phyloP scores from a whole-genome alignment of 768 basidiomycete species.

The Inosperma sp. region DNA sequence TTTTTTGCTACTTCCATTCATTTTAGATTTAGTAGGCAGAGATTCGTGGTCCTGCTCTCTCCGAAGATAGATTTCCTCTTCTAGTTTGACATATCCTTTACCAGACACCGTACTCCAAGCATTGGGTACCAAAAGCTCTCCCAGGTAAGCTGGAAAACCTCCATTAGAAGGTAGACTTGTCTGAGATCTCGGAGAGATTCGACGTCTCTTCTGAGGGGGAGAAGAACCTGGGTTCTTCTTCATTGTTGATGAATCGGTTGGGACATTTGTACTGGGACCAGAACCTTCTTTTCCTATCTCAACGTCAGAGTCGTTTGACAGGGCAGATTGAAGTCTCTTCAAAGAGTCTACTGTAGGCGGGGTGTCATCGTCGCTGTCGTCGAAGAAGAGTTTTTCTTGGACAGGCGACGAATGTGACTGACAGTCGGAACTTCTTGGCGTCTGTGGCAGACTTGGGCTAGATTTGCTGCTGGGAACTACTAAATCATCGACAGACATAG shows the following conservation, averaged over 20 bases:
- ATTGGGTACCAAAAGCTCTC: constrained; percentile 63
- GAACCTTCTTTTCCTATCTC: constrained; percentile 21
- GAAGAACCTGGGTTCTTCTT: constrained; percentile 10
- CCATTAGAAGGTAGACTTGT: constrained; percentile 9
- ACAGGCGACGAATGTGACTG: constrained; percentile 21
- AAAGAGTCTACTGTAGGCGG: constrained; percentile 5
- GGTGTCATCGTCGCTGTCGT: constrained; percentile 34
- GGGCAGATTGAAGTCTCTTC: constrained; percentile 14
- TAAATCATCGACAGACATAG: constrained; percentile 7
- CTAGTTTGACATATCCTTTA: constrained; percentile 59
- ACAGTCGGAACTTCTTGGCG: constrained; percentile 22
- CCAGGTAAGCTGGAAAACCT: constrained; percentile 49
- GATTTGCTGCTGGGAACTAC: constrained; percentile 8
- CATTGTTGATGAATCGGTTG: constrained; percentile 4
- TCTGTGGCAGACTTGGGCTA: constrained; percentile 18
- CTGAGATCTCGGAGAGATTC: constrained; percentile 32
- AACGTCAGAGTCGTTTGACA: constrained; percentile 29
- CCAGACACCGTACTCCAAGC: constrained; percentile 80
- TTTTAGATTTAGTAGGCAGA: constrained; percentile 24
- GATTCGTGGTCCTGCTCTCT: constrained; percentile 45
- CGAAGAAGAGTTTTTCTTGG: constrained; percentile 30
- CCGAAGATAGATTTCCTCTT: constrained; percentile 57
- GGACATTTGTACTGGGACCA: not conserved
- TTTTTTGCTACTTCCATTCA: constrained; percentile 30
- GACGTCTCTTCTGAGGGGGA: constrained; percentile 46